phyloP scores from a whole-genome alignment of 352 stramenopile species.

The Pythium myriotylum region DNA sequence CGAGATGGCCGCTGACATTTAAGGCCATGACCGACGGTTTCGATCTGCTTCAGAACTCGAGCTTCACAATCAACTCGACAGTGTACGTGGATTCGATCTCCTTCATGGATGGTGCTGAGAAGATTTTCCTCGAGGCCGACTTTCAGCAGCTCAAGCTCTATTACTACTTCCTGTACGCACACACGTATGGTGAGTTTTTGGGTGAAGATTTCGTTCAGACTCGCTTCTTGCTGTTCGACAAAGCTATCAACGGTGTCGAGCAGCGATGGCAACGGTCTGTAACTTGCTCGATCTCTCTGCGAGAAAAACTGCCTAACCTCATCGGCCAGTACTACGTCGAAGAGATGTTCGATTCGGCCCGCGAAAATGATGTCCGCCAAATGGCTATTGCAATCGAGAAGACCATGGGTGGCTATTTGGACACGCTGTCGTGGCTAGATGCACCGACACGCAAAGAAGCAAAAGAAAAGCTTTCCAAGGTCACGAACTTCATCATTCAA shows the following conservation, averaged over 20 bases:
- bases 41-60: slow-evolving; percentile 31
- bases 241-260: too few relatives aligned
- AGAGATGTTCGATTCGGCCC: slow-evolving; percentile 74
- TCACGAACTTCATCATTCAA: slow-evolving; percentile 33
- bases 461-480: slow-evolving; percentile 79
- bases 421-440: slow-evolving; percentile 90
- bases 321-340: slow-evolving; percentile 84
- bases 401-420: slow-evolving; percentile 78
- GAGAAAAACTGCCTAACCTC: too few relatives aligned
- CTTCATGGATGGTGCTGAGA: slow-evolving; percentile 59
- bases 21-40: slow-evolving; percentile 46
- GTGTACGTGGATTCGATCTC: slow-evolving; percentile 46
- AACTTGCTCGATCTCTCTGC: too few relatives aligned
- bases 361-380: slow-evolving; percentile 64
- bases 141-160: slow-evolving; percentile 50
- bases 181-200: slow-evolving; percentile 47
- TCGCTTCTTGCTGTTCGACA: slow-evolving; percentile 87
- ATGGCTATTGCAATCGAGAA: slow-evolving; percentile 87
- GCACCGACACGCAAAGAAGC: slow-evolving; percentile 73
- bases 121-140: slow-evolving; percentile 32
- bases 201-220: slow-evolving; percentile 72
- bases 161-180: slow-evolving; percentile 13
- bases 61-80: slow-evolving; percentile 31
- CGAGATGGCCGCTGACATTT: slow-evolving; percentile 38
- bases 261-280: too few relatives aligned